A percentile compares a stretch with the other conserved stretches of the same genome.
These are phyloP conservation scores for Allium sativum DNA, from an alignment of 106 monocot species.

Conservation along the genomic window DNA sequence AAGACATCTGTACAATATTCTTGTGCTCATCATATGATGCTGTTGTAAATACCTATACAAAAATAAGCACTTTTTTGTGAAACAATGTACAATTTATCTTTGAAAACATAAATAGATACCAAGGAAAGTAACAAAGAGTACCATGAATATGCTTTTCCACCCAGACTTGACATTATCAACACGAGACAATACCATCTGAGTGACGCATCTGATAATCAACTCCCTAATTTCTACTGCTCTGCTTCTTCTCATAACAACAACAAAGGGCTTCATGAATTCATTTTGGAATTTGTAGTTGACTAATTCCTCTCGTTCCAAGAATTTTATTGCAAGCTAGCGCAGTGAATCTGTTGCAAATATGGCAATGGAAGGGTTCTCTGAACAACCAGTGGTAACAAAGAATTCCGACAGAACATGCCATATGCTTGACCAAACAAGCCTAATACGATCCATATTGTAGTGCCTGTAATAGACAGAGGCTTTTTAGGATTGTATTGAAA, in stretches of 20 bases:
- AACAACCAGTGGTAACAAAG: constrained; percentile 87
- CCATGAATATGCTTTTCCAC: constrained; percentile 99
- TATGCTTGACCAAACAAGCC: constrained; percentile 87
- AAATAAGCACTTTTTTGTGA: background rate
- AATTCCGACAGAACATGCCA: constrained; percentile 92
- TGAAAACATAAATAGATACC: too few species aligned
- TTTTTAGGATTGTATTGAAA: background rate
- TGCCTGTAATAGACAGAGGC: constrained; percentile 36
- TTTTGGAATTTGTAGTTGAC: constrained; percentile 97
- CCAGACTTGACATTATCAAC: constrained; percentile 93
- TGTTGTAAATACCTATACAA: constrained; percentile 83
- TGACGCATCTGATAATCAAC: constrained; percentile 85
- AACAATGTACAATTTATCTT: background rate
- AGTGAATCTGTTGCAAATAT: constrained; percentile 98
- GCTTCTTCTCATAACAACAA: constrained; percentile 93
- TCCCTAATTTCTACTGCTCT: constrained; percentile 95
- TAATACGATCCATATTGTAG: constrained; percentile 87
- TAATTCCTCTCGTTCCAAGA: constrained; percentile 87
- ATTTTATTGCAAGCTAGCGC: constrained; percentile 92
- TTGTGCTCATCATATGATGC: constrained; percentile 96
- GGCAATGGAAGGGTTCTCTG: constrained; percentile 92
- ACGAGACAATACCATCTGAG: constrained; percentile 92
- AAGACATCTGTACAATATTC: constrained; percentile 86
- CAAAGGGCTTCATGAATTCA: constrained; percentile 99
- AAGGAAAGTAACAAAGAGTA: constrained; percentile 8